Percentiles rank a stretch among this genome's conserved stretches.
These are phyloP conservation scores for Bauhinia variegata DNA, from an alignment of 306 rosid genomes.

Conservation along the genomic window DNA sequence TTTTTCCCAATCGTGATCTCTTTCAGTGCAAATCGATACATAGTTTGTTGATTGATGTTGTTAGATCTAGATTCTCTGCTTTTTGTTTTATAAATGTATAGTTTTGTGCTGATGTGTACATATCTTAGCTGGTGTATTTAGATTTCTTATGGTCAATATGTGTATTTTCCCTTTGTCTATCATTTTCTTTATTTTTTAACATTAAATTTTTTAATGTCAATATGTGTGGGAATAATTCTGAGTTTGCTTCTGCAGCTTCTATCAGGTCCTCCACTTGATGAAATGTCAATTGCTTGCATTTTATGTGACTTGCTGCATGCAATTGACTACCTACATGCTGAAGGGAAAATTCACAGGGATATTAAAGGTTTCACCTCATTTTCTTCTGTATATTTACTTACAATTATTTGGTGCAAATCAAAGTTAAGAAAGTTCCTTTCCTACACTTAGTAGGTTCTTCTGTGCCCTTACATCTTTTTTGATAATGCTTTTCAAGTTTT, in stretches of 20 bases:
- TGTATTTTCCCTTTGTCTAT: slow-evolving; percentile 7
- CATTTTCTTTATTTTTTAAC: not conserved
- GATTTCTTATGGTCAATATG: no score
- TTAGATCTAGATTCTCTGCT: slow-evolving; percentile 26
- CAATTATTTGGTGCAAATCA: not conserved
- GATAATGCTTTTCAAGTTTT: slow-evolving; percentile 19
- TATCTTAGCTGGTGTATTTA: not conserved
- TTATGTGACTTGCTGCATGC: slow-evolving; percentile 97
- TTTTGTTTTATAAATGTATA: slow-evolving; percentile 12
- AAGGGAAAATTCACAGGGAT: slow-evolving; percentile 98
- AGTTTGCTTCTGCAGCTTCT: slow-evolving; percentile 73
- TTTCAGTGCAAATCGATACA: slow-evolving; percentile 2
- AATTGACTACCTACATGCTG: slow-evolving; percentile 83
- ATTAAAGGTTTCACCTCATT: slow-evolving; percentile 70
- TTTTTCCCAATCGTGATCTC: not conserved
- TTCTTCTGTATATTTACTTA: not conserved
- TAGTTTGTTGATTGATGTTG: slow-evolving; percentile 1
- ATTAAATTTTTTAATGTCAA: slow-evolving; percentile 11
- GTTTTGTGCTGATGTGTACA: not conserved
- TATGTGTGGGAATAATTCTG: slow-evolving; percentile 29
- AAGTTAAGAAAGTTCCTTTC: not conserved
- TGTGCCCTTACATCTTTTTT: slow-evolving; percentile 15
- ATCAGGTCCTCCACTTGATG: slow-evolving; percentile 93
- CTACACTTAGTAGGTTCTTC: not conserved
- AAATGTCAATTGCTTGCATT: slow-evolving; percentile 89